phyloP scores from a whole-genome alignment of 2,329 filamentous ascomycete species.

The Colletotrichum truncatum region DNA sequence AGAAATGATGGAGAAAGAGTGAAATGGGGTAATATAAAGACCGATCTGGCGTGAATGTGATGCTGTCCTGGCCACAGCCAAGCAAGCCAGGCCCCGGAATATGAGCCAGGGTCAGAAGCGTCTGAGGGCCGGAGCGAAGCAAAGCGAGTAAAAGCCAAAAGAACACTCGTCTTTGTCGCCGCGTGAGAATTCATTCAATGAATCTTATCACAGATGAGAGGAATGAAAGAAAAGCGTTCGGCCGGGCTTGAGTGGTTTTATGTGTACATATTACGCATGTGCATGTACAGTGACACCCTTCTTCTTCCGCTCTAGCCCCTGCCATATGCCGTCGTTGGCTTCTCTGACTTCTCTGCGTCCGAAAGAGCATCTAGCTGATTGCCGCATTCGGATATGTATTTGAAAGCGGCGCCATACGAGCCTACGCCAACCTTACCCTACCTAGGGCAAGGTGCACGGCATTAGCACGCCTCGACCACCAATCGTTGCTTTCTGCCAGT shows the following conservation, averaged over 20 bases:
- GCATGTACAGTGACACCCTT: slow-evolving; percentile 11
- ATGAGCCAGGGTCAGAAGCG: neutral
- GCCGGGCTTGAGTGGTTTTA: slow-evolving; percentile 27
- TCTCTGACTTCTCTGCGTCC: slow-evolving; percentile 32
- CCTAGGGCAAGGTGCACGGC: neutral
- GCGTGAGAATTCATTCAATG: slow-evolving; percentile 17
- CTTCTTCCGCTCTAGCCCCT: slow-evolving; percentile 22
- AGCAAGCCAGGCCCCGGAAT: neutral
- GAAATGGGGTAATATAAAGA: neutral
- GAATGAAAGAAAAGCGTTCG: slow-evolving; percentile 30
- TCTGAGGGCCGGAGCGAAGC: neutral
- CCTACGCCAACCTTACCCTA: slow-evolving; percentile 14
- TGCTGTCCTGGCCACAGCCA: slow-evolving; percentile 6
- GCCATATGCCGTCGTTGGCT: slow-evolving; percentile 27
- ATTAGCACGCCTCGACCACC: neutral
- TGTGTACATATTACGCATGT: slow-evolving; percentile 30
- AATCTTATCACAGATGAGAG: slow-evolving; percentile 7
- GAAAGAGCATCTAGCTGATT: slow-evolving; percentile 32
- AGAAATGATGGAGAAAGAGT: neutral
- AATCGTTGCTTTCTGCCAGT: neutral
- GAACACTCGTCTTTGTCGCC: slow-evolving; percentile 18
- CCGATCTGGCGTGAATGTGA: neutral
- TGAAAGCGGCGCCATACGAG: slow-evolving; percentile 28
- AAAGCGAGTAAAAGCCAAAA: slow-evolving; percentile 17
- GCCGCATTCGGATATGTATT: slow-evolving; percentile 31